Conservation (phyloP, 1,284 basidiomycete genomes). For the Entoloma clypeatum region DNA sequence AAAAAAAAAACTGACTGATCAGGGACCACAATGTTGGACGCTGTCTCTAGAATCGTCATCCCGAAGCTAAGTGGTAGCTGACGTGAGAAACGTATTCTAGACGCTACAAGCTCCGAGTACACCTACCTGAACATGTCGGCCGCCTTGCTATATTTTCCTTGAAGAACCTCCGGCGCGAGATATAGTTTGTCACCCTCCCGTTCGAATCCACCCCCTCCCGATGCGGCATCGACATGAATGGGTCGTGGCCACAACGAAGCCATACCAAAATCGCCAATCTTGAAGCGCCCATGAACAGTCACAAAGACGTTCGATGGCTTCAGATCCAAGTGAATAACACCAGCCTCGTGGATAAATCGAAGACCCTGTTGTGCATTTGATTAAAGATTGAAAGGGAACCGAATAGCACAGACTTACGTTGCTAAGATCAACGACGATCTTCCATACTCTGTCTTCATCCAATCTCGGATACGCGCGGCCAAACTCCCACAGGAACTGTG, state of each 20-base stretch:
- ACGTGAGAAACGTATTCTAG: constrained; percentile 36
- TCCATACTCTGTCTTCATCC: constrained; percentile 96
- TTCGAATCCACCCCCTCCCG: constrained; percentile 65
- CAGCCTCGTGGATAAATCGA: constrained; percentile 83
- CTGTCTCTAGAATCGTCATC: constrained; percentile 92
- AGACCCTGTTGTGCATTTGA: constrained; percentile 59
- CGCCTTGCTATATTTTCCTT: constrained; percentile 87
- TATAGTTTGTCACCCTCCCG: constrained; percentile 97
- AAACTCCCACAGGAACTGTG: constrained; percentile 91
- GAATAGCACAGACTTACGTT: constrained; percentile 58
- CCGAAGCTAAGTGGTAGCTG: constrained; percentile 66
- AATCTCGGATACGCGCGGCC: constrained; percentile 81
- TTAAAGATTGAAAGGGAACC: constrained; percentile 23
- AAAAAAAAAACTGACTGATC: constrained; percentile 71
- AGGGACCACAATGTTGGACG: constrained; percentile 94
- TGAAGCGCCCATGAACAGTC: constrained; percentile 85
- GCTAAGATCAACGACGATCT: constrained; percentile 89
- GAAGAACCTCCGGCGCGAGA: constrained; percentile 96
- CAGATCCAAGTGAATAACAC: constrained; percentile 94
- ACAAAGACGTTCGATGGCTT: constrained; percentile 98
- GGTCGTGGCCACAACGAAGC: constrained; percentile 81
- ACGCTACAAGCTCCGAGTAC: constrained; percentile 28
- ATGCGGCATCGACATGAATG: constrained; percentile 26
- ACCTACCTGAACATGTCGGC: constrained; percentile 95
- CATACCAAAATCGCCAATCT: constrained; percentile 99